A percentile compares a stretch with the other conserved stretches of the same genome.
phyloP scores from a whole-genome alignment of 768 basidiomycete species.

The Artomyces pyxidatus region DNA sequence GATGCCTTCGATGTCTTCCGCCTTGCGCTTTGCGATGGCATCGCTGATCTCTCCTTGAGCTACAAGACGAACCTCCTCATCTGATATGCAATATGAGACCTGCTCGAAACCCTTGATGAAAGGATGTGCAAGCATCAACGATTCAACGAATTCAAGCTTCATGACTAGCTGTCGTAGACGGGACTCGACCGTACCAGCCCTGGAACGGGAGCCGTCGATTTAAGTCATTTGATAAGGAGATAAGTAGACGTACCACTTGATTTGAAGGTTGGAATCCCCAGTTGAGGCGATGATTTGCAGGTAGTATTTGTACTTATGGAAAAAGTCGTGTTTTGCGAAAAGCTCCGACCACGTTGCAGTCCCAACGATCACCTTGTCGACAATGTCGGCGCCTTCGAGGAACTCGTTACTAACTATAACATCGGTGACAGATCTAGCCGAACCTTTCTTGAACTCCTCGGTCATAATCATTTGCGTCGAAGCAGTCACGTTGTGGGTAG shows the following conservation, averaged over 20 bases:
- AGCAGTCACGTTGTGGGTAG: conserved; percentile 94
- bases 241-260: conserved; percentile 78
- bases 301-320: conserved; percentile 94
- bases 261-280: conserved; percentile 71
- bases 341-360: conserved; percentile 85
- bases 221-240: background rate
- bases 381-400: conserved; percentile 77
- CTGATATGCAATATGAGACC: conserved; percentile 71
- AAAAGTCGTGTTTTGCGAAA: conserved; percentile 95
- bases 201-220: conserved; percentile 18
- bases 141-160: conserved; percentile 95
- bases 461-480: conserved; percentile 96
- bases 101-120: conserved; percentile 93
- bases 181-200: conserved; percentile 98
- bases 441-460: conserved; percentile 90
- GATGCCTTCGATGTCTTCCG: conserved; percentile 70
- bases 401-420: conserved; percentile 11
- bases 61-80: conserved; percentile 82
- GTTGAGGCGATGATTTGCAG: conserved; percentile 93
- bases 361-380: conserved; percentile 84
- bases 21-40: conserved; percentile 60
- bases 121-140: conserved; percentile 87
- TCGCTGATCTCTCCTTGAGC: conserved; percentile 83
- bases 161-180: conserved; percentile 92
- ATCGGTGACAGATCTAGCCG: background rate